Percentiles rank a stretch among this genome's conserved stretches.
These are phyloP conservation scores for Austroboletus festivus DNA, from an alignment of 768 basidiomycete species.

Conservation along the genomic window DNA sequence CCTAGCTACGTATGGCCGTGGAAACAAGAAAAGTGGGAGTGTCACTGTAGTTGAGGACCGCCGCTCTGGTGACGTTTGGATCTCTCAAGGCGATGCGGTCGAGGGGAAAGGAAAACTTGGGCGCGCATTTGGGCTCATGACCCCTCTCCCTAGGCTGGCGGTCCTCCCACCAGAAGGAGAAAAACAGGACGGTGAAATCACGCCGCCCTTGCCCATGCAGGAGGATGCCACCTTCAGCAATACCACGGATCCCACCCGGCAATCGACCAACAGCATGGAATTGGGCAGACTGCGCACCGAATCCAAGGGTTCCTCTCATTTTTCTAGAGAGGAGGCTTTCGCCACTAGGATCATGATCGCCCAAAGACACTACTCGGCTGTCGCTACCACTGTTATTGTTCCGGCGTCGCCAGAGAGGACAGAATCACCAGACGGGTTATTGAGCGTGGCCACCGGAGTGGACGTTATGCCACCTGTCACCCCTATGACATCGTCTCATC, in stretches of 20 bases:
- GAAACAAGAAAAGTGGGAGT: constrained; percentile 63
- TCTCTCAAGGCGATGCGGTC: constrained; percentile 67
- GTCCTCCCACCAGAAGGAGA: constrained; percentile 51
- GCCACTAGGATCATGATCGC: constrained; percentile 66
- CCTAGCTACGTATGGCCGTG: constrained; percentile 20
- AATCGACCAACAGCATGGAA: constrained; percentile 55
- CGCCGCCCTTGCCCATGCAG: constrained; percentile 63
- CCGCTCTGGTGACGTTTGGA: constrained; percentile 73
- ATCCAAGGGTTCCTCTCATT: constrained; percentile 55
- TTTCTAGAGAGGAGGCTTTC: constrained; percentile 49
- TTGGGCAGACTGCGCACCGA: constrained; percentile 50
- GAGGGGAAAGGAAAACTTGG: constrained; percentile 61
- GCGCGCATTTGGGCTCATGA: constrained; percentile 61
- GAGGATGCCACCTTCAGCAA: constrained; percentile 45
- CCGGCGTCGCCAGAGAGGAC: constrained; percentile 44
- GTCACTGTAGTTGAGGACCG: constrained; percentile 65
- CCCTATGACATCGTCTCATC: constrained; percentile 36
- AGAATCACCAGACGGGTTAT: constrained; percentile 3
- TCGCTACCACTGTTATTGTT: constrained; percentile 63
- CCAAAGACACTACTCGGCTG: constrained; percentile 67
- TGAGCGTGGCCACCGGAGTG: constrained; percentile 35
- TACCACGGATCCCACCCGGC: constrained; percentile 49
- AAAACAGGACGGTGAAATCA: constrained; percentile 39
- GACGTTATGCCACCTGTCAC: constrained; percentile 29
- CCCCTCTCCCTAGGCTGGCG: constrained; percentile 62